phyloP scores from a whole-genome alignment of 805 yeast species.

The Nakazawaea siamensis region DNA sequence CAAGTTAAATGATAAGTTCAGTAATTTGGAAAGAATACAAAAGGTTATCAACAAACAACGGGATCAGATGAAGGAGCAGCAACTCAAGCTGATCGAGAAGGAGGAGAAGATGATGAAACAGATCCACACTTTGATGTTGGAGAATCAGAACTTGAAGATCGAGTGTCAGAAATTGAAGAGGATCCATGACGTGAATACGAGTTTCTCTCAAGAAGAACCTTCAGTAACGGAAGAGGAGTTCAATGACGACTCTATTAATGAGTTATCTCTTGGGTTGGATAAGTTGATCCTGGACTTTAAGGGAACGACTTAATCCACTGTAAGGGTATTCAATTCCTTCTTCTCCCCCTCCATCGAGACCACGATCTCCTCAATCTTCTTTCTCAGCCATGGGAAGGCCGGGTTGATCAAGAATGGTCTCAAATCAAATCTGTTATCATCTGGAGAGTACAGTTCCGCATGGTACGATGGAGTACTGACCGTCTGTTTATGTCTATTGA shows the following conservation, averaged over 20 bases:
- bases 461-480: constrained; percentile 96
- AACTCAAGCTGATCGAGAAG: background rate
- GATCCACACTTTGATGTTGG: constrained; percentile 4
- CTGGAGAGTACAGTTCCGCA: constrained; percentile 97
- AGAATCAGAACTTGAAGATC: constrained; percentile 8
- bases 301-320: constrained; percentile 31
- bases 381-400: constrained; percentile 80
- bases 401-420: constrained; percentile 95
- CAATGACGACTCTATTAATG: constrained; percentile 9
- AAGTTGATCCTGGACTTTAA: constrained; percentile 3
- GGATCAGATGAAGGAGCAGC: constrained; percentile 4
- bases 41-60: constrained; percentile 6
- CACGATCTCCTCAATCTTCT: constrained; percentile 77
- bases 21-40: constrained; percentile 3
- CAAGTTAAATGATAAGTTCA: constrained; percentile 4
- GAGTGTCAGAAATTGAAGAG: constrained; percentile 7
- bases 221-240: background rate
- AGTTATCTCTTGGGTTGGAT: constrained; percentile 8
- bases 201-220: constrained; percentile 2
- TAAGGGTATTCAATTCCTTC: constrained; percentile 26
- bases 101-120: constrained; percentile 7
- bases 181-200: constrained; percentile 1
- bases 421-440: constrained; percentile 92
- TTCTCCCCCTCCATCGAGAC: constrained; percentile 33
- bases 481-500: constrained; percentile 95